These are phyloP conservation scores for Chaetomium tenue DNA, from an alignment of 495 filamentous ascomycete species.

Conservation along the genomic window DNA sequence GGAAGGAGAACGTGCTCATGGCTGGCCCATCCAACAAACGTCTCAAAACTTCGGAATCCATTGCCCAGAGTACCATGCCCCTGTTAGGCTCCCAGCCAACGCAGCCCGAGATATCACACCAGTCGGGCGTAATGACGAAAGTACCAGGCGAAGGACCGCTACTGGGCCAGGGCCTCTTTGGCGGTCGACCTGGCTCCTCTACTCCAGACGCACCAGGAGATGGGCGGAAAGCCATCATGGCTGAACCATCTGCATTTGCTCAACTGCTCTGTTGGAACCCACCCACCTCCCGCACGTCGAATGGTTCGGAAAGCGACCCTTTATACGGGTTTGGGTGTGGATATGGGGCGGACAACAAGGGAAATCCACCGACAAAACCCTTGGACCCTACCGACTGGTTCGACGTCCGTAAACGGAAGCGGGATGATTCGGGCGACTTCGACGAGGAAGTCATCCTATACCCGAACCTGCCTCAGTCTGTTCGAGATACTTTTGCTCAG, in stretches of 20 bases:
- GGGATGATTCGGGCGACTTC: slow-evolving; percentile 3
- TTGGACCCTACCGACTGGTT: not conserved
- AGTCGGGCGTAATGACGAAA: not conserved
- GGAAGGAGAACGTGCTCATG: slow-evolving; percentile 28
- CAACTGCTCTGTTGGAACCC: not conserved
- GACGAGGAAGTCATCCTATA: slow-evolving; percentile 12
- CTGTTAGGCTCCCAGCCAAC: slow-evolving; percentile 22
- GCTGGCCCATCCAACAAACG: slow-evolving; percentile 33
- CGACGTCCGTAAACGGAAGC: slow-evolving; percentile 10
- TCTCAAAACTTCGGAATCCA: slow-evolving; percentile 32
- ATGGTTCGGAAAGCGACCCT: not conserved
- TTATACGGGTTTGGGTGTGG: not conserved
- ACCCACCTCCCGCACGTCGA: not conserved
- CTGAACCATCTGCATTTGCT: slow-evolving; percentile 6
- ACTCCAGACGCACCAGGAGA: slow-evolving; percentile 23
- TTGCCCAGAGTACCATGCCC: slow-evolving; percentile 25
- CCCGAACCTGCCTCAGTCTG: slow-evolving; percentile 38
- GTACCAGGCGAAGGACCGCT: slow-evolving; percentile 6
- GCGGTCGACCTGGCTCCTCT: slow-evolving; percentile 32
- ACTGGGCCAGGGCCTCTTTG: slow-evolving; percentile 46
- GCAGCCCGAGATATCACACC: slow-evolving; percentile 10
- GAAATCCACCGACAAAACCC: not conserved
- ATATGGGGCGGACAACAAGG: slow-evolving; percentile 4
- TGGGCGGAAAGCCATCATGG: not conserved
- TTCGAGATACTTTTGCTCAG: slow-evolving; percentile 68